These are phyloP conservation scores for Meyerozyma athensensis DNA, from an alignment of 1,139 yeast genomes.

Conservation along the genomic window DNA sequence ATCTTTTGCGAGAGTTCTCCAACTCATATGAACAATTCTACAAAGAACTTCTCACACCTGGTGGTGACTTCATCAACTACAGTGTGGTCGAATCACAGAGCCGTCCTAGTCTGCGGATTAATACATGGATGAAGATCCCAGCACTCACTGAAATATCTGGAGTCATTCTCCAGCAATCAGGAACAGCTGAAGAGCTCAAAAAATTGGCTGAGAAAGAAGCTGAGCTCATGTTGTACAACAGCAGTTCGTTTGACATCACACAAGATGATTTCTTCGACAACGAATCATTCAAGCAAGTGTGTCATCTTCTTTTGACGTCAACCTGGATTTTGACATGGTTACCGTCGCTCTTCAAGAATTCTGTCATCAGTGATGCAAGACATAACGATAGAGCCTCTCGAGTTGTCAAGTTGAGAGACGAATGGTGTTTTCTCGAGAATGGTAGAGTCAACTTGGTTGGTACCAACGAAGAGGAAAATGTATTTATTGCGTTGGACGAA, in stretches of 20 bases:
- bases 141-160: constrained; percentile 32
- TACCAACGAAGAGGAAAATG: constrained; percentile 21
- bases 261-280: constrained; percentile 41
- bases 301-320: constrained; percentile 44
- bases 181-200: constrained; percentile 10
- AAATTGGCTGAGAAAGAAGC: constrained; percentile 30
- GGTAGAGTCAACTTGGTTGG: constrained; percentile 28
- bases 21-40: constrained; percentile 27
- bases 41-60: constrained; percentile 20
- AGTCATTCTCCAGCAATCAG: constrained; percentile 17
- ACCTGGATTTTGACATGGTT: constrained; percentile 53
- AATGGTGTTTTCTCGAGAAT: constrained; percentile 55
- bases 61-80: constrained; percentile 17
- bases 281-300: constrained; percentile 44
- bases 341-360: constrained; percentile 45
- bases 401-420: constrained; percentile 45
- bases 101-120: constrained; percentile 29
- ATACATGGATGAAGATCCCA: constrained; percentile 41
- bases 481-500: constrained; percentile 32
- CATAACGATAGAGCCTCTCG: constrained; percentile 17
- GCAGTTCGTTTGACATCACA: constrained; percentile 23
- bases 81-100: constrained; percentile 18
- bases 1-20: constrained; percentile 28
- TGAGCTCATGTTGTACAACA: constrained; percentile 26
- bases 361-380: constrained; percentile 22